These are phyloP conservation scores for Gonium pectorale DNA, from an alignment of 139 green algal species.

Conservation along the genomic window DNA sequence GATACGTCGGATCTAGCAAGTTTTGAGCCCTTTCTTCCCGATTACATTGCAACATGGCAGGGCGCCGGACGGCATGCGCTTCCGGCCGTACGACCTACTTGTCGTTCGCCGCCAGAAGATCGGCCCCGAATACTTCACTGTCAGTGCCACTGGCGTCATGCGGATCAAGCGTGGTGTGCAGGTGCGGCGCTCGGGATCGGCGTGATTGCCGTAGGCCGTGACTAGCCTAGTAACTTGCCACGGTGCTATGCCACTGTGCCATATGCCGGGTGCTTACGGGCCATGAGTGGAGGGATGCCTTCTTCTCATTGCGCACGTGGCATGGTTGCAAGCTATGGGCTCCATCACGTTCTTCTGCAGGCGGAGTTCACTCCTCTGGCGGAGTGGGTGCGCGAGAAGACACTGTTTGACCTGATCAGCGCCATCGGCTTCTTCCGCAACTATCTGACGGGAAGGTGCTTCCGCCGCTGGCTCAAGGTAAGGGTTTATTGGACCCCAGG, in stretches of 20 bases:
- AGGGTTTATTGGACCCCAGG: no score
- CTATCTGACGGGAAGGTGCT: slow-evolving; percentile 73
- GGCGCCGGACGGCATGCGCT: slow-evolving; percentile 60
- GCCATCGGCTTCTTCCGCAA: slow-evolving; percentile 81
- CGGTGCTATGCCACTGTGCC: neutral
- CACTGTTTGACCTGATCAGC: slow-evolving; percentile 76
- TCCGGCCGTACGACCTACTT: slow-evolving; percentile 81
- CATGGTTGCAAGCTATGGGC: neutral
- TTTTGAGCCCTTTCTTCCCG: no score
- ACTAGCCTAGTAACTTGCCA: neutral
- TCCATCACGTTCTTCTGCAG: slow-evolving; percentile 35
- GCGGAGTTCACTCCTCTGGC: slow-evolving; percentile 78
- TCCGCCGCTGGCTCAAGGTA: slow-evolving; percentile 79
- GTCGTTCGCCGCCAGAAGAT: slow-evolving; percentile 69
- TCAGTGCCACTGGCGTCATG: slow-evolving; percentile 83
- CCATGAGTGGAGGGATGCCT: no score
- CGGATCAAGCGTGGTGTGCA: slow-evolving; percentile 71
- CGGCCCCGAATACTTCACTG: slow-evolving; percentile 79
- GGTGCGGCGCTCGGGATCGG: neutral
- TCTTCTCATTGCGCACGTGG: neutral
- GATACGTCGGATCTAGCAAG: no score
- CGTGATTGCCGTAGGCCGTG: neutral
- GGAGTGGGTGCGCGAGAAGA: slow-evolving; percentile 81
- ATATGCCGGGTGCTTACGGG: no score
- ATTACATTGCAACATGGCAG: no score